These are phyloP conservation scores for Zhuliangozyma blackwelliae DNA, from an alignment of 1,139 yeast species.

Conservation along the genomic window DNA sequence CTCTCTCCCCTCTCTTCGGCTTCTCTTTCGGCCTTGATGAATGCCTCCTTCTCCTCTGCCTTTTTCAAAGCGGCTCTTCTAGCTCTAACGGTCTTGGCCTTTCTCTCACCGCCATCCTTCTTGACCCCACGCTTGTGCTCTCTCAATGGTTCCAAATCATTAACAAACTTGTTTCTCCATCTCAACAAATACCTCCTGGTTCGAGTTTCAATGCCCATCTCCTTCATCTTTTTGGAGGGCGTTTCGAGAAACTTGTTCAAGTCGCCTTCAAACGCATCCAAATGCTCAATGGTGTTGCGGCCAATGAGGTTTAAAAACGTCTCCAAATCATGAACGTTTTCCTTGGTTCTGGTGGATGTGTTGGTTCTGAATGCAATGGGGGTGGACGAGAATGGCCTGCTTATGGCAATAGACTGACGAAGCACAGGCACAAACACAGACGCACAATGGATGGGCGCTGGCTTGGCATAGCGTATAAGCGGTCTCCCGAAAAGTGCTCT, in stretches of 20 bases:
- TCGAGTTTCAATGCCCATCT: slow-evolving; percentile 73
- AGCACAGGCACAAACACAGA: too few species aligned
- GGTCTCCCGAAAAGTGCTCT: slow-evolving; percentile 3
- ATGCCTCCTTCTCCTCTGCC: slow-evolving; percentile 34
- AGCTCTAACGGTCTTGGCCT: slow-evolving; percentile 64
- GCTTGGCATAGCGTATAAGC: too few species aligned
- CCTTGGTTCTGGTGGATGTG: slow-evolving; percentile 42
- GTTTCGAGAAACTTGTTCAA: slow-evolving; percentile 67
- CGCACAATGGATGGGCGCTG: too few species aligned
- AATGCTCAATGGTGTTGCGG: slow-evolving; percentile 62
- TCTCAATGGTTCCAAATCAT: slow-evolving; percentile 54
- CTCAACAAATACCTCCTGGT: slow-evolving; percentile 63
- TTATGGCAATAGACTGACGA: background rate
- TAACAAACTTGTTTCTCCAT: slow-evolving; percentile 46
- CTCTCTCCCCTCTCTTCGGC: slow-evolving; percentile 30
- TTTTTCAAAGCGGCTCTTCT: slow-evolving; percentile 62
- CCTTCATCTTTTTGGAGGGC: slow-evolving; percentile 57
- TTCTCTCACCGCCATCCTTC: slow-evolving; percentile 89
- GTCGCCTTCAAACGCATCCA: slow-evolving; percentile 65
- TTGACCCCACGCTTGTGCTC: slow-evolving; percentile 67
- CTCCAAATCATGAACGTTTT: slow-evolving; percentile 66
- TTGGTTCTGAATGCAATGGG: slow-evolving; percentile 24
- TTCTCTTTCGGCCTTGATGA: slow-evolving; percentile 22
- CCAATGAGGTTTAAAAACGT: slow-evolving; percentile 75
- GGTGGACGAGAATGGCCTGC: slow-evolving; percentile 11